Conservation (phyloP, 495 filamentous ascomycete genomes). For the Astrothelium subdiscretum region DNA sequence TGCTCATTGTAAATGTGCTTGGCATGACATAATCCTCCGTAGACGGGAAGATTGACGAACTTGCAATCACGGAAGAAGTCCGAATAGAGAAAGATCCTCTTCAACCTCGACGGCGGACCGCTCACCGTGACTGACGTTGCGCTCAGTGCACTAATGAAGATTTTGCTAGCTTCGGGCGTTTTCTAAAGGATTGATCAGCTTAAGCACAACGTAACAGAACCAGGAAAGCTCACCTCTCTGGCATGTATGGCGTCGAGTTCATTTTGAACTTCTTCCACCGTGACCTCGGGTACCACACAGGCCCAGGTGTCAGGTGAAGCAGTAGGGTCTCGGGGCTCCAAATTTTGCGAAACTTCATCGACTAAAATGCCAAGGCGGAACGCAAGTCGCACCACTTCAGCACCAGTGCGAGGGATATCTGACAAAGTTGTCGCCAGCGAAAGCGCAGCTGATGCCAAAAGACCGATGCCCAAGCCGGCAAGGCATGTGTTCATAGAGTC, state of each 20-base stretch:
- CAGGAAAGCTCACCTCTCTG: neutral
- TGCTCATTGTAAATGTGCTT: slow-evolving; percentile 28
- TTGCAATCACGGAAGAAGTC: slow-evolving; percentile 26
- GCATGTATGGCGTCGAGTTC: slow-evolving; percentile 29
- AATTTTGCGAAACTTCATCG: slow-evolving; percentile 23
- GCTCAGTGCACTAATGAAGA: slow-evolving; percentile 32
- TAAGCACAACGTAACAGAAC: neutral
- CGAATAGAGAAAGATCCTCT: slow-evolving; percentile 23
- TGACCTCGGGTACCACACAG: slow-evolving; percentile 28
- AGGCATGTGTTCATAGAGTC: slow-evolving; percentile 19
- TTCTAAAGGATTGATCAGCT: neutral
- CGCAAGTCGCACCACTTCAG: slow-evolving; percentile 25
- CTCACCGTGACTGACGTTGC: slow-evolving; percentile 30
- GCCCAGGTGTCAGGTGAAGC: slow-evolving; percentile 31
- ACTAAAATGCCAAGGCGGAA: slow-evolving; percentile 32
- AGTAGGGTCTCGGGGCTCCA: slow-evolving; percentile 21
- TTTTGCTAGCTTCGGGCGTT: slow-evolving; percentile 15
- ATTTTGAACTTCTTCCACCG: slow-evolving; percentile 23
- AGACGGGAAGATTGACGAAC: slow-evolving; percentile 24
- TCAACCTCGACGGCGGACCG: slow-evolving; percentile 33
- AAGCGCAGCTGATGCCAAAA: slow-evolving; percentile 29
- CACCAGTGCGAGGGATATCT: slow-evolving; percentile 21
- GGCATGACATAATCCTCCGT: slow-evolving; percentile 33
- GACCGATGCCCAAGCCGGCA: slow-evolving; percentile 31
- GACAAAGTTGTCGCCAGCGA: slow-evolving; percentile 23